These are phyloP conservation scores for Orbilia brochopaga DNA, from an alignment of 2,329 filamentous ascomycete genomes.

Conservation along the genomic window DNA sequence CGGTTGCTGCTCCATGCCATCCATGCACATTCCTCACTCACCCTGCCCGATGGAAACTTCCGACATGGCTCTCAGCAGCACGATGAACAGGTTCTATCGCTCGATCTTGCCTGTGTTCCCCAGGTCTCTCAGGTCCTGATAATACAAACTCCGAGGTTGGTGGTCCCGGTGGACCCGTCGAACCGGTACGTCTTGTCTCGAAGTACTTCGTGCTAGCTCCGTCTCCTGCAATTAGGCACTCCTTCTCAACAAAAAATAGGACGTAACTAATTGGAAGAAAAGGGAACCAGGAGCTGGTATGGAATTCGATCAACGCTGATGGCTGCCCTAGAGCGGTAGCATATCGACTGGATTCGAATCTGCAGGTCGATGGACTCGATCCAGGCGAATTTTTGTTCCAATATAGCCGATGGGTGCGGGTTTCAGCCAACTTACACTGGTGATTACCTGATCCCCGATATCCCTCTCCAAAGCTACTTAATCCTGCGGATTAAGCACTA, in stretches of 20 bases:
- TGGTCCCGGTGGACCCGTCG: constrained; percentile 2
- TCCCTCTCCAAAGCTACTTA: too few relatives aligned
- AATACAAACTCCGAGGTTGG: constrained; percentile 44
- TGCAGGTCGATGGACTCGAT: constrained; percentile 18
- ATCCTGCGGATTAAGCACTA: too few relatives aligned
- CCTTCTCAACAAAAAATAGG: constrained; percentile 12
- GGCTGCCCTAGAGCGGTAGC: constrained; percentile 38
- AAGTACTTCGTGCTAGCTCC: not conserved
- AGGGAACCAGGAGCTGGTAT: constrained; percentile 31
- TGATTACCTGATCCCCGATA: not conserved
- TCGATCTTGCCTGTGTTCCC: not conserved
- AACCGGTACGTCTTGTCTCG: constrained; percentile 1
- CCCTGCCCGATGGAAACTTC: constrained; percentile 49
- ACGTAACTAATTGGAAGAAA: constrained; percentile 21
- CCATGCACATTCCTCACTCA: constrained; percentile 47
- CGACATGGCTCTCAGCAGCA: constrained; percentile 25
- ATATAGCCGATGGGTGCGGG: not conserved
- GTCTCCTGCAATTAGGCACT: constrained; percentile 49
- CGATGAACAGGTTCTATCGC: constrained; percentile 9
- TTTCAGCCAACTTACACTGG: not conserved
- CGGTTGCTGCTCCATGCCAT: constrained; percentile 10
- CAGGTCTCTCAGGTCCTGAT: constrained; percentile 46
- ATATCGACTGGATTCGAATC: constrained; percentile 40
- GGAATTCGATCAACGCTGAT: constrained; percentile 49
- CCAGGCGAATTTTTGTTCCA: not conserved